A percentile compares a stretch with the other conserved stretches of the same genome.
Conservation (phyloP, 805 yeast genomes). For the Teunomyces atbi region DNA sequence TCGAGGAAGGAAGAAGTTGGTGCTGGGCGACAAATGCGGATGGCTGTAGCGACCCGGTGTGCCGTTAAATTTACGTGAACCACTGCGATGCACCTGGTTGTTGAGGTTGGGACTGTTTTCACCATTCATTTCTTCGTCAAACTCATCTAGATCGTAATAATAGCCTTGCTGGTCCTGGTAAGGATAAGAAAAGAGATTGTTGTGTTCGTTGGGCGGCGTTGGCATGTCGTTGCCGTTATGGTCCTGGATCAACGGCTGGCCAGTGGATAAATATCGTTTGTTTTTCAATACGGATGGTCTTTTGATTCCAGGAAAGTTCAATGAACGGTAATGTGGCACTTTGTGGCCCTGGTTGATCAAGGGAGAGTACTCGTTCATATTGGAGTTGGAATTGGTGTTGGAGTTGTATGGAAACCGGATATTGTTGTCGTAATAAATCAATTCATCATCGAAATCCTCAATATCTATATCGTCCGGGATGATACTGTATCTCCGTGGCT, state of each 20-base stretch:
- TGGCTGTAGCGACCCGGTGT: conserved; percentile 12
- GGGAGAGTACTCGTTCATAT: conserved; percentile 31
- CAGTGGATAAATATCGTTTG: conserved; percentile 39
- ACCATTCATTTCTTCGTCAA: conserved; percentile 25
- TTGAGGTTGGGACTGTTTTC: neutral
- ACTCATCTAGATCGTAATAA: conserved; percentile 41
- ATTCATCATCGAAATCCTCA: conserved; percentile 55
- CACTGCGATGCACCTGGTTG: conserved; percentile 3
- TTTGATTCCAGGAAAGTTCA: conserved; percentile 27
- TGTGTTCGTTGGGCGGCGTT: conserved; percentile 11
- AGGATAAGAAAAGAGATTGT: conserved; percentile 36
- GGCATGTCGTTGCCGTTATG: conserved; percentile 7
- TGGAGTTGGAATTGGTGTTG: conserved; percentile 17
- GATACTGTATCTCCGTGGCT: conserved; percentile 70
- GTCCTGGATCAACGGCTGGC: conserved; percentile 21
- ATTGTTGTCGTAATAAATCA: conserved; percentile 44
- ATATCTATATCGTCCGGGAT: conserved; percentile 60
- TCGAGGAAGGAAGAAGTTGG: conserved; percentile 28
- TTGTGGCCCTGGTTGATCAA: conserved; percentile 23
- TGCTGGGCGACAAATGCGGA: conserved; percentile 20
- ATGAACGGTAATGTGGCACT: conserved; percentile 41
- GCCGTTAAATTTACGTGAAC: conserved; percentile 6
- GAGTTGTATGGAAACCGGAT: conserved; percentile 35
- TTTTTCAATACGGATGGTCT: conserved; percentile 20
- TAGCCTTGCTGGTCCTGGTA: conserved; percentile 28